Base-by-base conservation (phyloP, 1,284 basidiomycete genomes). In the Heterobasidion parviporum region DNA sequence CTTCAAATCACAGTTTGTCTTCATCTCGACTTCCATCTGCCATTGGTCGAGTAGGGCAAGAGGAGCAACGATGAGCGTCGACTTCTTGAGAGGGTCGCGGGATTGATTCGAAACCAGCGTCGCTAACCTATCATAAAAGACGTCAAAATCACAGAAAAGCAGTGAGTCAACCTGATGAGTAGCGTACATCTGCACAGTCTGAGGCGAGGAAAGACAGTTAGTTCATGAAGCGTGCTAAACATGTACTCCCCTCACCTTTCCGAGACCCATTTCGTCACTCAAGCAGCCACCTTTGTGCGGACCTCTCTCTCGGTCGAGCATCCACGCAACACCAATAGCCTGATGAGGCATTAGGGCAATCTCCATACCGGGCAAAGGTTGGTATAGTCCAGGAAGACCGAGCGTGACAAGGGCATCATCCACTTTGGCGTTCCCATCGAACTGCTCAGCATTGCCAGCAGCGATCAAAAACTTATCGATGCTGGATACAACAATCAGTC, bases 241-340 rank as follows among this genome's bases (percentile, higher is more conserved):
- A 32, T 14, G 56, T 18, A 52, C 20, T 26, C 51, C 34, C 34
- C 69, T n/a, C 44, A 75, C 73, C 72, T 80, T 80, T 38, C 80
- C 79, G 12, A 82, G 72, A 50, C 81, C 81, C 81, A 83, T 83
- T 61, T 94, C 92, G 65, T 95, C 92, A 5, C 83, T 86, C 10
- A 92, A 69, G 61, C 83, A 85, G 33, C 89, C 89, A 59, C 81
- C 81, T 41, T 72, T 73, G 15, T 72, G 58, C 0, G 53, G 16
- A 33, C 73, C 70, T 45, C 68, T 68, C 64, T 87, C 85, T 53
- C 80, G 79, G 32, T 80, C 74, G 3, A 79, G 62, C 80, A 85
- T 83, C 85, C 85, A 87, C 2, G 80, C 75, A 0, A 85, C 82
- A 1, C 84, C 79, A 52, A 87, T 81, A 4, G 75, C 73, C 61